Conservation (phyloP, 108 stramenopile genomes). For the Nannochloropsis salina region DNA sequence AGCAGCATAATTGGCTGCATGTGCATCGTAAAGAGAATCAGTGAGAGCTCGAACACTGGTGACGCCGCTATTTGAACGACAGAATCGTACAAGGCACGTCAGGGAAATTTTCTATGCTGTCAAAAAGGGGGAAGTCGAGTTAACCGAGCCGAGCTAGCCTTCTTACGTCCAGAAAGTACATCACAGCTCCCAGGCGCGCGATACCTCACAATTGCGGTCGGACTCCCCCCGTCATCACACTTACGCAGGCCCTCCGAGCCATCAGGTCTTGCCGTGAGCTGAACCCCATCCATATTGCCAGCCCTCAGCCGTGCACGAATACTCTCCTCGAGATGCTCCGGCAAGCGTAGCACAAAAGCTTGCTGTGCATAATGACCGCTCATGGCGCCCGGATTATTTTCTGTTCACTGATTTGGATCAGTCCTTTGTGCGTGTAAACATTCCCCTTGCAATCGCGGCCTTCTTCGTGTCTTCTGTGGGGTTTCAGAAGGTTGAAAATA, state of each 20-base stretch:
- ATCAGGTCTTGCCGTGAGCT: conserved; percentile 20
- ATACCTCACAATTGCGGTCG: too few relatives aligned
- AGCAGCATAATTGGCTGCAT: neutral
- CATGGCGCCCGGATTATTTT: neutral
- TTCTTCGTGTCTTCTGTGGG: too few relatives aligned
- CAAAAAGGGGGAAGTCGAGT: too few relatives aligned
- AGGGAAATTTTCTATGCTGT: too few relatives aligned
- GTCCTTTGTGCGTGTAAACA: too few relatives aligned
- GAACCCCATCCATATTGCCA: conserved; percentile 27
- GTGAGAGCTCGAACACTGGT: neutral
- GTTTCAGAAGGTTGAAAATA: too few relatives aligned
- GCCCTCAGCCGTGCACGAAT: conserved; percentile 27
- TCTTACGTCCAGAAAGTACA: too few relatives aligned
- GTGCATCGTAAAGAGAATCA: neutral
- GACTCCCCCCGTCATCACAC: neutral
- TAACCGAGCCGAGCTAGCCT: too few relatives aligned
- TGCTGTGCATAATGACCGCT: neutral
- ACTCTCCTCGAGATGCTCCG: conserved; percentile 35
- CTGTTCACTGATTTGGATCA: too few relatives aligned
- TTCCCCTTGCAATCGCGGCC: too few relatives aligned
- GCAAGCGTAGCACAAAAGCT: conserved; percentile 33
- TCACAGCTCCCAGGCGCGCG: too few relatives aligned
- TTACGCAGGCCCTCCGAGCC: neutral
- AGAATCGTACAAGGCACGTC: too few relatives aligned
- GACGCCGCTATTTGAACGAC: neutral